Evolutionary conservation across 305 asterid genomes (phyloP).

Genomic region (Fraxinus paxiana): DNA sequence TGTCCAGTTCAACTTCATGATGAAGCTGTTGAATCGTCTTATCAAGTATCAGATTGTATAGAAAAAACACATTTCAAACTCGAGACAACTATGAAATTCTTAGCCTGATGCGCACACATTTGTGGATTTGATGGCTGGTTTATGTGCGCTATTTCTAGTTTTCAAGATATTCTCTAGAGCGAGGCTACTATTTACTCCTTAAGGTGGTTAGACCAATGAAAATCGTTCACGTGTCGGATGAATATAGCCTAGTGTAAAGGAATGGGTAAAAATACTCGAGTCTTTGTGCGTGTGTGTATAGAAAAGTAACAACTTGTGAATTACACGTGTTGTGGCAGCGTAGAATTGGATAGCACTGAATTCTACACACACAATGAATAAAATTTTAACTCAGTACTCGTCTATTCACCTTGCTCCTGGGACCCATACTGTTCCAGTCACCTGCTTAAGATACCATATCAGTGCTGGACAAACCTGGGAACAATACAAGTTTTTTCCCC

Average conservation of each 20-base stretch:
- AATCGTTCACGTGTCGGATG: not conserved
- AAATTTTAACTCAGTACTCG: not conserved
- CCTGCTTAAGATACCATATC: not conserved
- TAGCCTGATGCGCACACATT: not conserved
- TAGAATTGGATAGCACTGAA: not conserved
- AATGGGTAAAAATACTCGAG: not conserved
- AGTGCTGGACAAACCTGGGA: not conserved
- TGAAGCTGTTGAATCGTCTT: constrained; percentile 52
- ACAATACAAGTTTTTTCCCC: not conserved
- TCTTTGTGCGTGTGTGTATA: not conserved
- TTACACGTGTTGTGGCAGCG: not conserved
- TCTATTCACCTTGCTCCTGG: not conserved
- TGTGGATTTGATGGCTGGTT: not conserved
- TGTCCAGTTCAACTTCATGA: constrained; percentile 67
- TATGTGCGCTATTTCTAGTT: not conserved
- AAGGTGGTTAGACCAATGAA: not conserved
- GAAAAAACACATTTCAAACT: not conserved
- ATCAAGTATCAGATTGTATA: not conserved
- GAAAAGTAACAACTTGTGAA: not conserved
- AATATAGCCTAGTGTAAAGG: not conserved
- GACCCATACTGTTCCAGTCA: not conserved
- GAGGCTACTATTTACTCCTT: not conserved
- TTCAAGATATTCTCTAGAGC: not conserved
- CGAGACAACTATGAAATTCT: not conserved
- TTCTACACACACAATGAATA: not conserved